These are phyloP conservation scores for peach (Prunus persica) DNA, from an alignment of 306 rosid species.

Conservation along the genomic window DNA sequence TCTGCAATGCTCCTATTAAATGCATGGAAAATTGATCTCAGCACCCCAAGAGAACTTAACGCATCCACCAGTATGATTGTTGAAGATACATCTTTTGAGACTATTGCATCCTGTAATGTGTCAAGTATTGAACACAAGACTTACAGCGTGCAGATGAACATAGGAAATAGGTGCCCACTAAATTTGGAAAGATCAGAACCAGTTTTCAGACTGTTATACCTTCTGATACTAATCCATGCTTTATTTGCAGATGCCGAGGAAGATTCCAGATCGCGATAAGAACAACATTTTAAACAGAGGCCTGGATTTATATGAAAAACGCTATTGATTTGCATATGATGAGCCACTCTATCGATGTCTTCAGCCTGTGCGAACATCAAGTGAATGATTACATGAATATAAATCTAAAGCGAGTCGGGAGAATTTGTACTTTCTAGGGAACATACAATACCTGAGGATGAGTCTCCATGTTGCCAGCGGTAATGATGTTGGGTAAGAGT, in stretches of 20 bases:
- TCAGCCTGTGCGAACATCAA: constrained; percentile 34
- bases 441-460: constrained; percentile 32
- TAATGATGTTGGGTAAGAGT: constrained; percentile 15
- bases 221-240: constrained; percentile 46
- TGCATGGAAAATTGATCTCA: constrained; percentile 60
- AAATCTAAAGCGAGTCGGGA: neutral
- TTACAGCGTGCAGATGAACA: neutral
- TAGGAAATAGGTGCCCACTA: neutral
- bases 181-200: neutral
- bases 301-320: constrained; percentile 44
- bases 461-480: constrained; percentile 32
- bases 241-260: constrained; percentile 40
- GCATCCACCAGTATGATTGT: constrained; percentile 44
- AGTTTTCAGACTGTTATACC: constrained; percentile 32
- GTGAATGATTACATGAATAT: neutral
- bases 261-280: constrained; percentile 59
- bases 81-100: constrained; percentile 43
- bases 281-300: constrained; percentile 62
- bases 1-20: constrained; percentile 71
- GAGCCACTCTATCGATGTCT: constrained; percentile 33
- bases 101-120: constrained; percentile 64
- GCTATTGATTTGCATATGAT: constrained; percentile 27
- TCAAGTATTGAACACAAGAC: constrained; percentile 17
- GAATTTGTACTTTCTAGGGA: neutral
- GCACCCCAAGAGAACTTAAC: constrained; percentile 45